These are phyloP conservation scores for Lolium perenne DNA, from an alignment of 176 grass and related monocot species.

Conservation along the genomic window DNA sequence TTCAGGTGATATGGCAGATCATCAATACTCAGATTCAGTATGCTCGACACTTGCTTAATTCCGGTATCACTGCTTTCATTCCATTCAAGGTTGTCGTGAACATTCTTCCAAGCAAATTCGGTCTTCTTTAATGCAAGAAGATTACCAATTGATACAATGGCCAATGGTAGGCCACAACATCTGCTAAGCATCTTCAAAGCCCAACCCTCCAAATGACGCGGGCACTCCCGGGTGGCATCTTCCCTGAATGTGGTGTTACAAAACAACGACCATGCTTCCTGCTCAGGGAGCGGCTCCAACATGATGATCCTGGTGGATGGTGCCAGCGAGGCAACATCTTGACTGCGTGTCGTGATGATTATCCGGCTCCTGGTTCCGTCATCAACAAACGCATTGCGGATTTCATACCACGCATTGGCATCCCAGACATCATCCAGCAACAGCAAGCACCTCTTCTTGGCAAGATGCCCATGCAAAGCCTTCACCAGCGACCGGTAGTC, in stretches of 20 bases:
- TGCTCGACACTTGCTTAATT: slow-evolving; percentile 37
- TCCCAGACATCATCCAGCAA: slow-evolving; percentile 56
- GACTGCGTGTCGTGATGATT: slow-evolving; percentile 49
- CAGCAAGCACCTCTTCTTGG: slow-evolving; percentile 38
- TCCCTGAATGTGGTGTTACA: slow-evolving; percentile 32
- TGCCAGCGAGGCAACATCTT: slow-evolving; percentile 38
- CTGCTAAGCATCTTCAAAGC: slow-evolving; percentile 37
- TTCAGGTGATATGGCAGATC: slow-evolving; percentile 50
- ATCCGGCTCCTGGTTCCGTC: slow-evolving; percentile 16
- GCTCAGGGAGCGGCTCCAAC: slow-evolving; percentile 5
- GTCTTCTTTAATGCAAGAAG: slow-evolving; percentile 32
- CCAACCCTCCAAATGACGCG: background rate
- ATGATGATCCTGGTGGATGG: slow-evolving; percentile 15
- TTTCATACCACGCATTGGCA: slow-evolving; percentile 21
- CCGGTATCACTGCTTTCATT: background rate
- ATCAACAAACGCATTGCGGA: slow-evolving; percentile 29
- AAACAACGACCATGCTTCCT: slow-evolving; percentile 44
- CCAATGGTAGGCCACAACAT: slow-evolving; percentile 57
- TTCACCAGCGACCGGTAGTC: slow-evolving; percentile 27
- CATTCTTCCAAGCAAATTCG: slow-evolving; percentile 45
- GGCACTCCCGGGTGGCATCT: background rate
- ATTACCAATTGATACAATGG: slow-evolving; percentile 53
- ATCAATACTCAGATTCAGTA: slow-evolving; percentile 54
- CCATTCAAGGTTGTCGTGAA: slow-evolving; percentile 43
- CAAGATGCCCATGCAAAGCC: slow-evolving; percentile 28